These are phyloP conservation scores for Aureobasidium lini DNA, from an alignment of 2,329 filamentous ascomycete species.

Conservation along the genomic window DNA sequence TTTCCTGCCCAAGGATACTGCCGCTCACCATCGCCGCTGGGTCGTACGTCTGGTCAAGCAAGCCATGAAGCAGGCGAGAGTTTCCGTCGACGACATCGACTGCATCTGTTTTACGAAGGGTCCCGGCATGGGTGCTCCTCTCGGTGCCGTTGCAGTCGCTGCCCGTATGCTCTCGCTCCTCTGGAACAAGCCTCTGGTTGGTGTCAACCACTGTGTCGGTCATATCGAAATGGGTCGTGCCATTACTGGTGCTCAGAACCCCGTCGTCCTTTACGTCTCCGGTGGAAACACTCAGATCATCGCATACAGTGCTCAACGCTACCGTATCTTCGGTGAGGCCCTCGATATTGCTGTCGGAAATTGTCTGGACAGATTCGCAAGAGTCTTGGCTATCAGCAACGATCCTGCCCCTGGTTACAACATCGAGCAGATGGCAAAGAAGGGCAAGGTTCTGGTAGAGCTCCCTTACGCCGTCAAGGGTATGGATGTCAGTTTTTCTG, in stretches of 20 bases:
- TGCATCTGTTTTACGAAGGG: slow-evolving; percentile 95
- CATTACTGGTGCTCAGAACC: slow-evolving; percentile 84
- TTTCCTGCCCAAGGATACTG: slow-evolving; percentile 94
- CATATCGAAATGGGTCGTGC: slow-evolving; percentile 97
- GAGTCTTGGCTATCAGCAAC: slow-evolving; percentile 84
- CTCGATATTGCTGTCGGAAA: slow-evolving; percentile 97
- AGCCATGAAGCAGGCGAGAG: slow-evolving; percentile 63
- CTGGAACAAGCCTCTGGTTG: slow-evolving; percentile 83
- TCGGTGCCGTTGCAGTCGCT: slow-evolving; percentile 78
- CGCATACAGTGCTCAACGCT: slow-evolving; percentile 86
- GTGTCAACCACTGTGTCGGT: slow-evolving; percentile 96
- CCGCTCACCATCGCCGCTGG: slow-evolving; percentile 80
- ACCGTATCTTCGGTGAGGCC: slow-evolving; percentile 96
- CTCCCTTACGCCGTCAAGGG: slow-evolving; percentile 95
- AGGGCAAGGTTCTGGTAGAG: slow-evolving; percentile 65
- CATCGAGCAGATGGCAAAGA: slow-evolving; percentile 86
- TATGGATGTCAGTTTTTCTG: slow-evolving; percentile 96
- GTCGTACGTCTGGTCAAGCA: slow-evolving; percentile 74
- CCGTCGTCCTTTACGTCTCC: slow-evolving; percentile 90
- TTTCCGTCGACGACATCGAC: slow-evolving; percentile 61
- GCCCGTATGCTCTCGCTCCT: slow-evolving; percentile 74
- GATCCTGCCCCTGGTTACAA: slow-evolving; percentile 97
- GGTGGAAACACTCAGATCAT: slow-evolving; percentile 98
- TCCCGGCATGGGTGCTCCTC: slow-evolving; percentile 90
- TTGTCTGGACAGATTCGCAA: slow-evolving; percentile 90